Evolutionary conservation across 1,284 basidiomycete species (phyloP).

Genomic region (Apiotrichum sp.): DNA sequence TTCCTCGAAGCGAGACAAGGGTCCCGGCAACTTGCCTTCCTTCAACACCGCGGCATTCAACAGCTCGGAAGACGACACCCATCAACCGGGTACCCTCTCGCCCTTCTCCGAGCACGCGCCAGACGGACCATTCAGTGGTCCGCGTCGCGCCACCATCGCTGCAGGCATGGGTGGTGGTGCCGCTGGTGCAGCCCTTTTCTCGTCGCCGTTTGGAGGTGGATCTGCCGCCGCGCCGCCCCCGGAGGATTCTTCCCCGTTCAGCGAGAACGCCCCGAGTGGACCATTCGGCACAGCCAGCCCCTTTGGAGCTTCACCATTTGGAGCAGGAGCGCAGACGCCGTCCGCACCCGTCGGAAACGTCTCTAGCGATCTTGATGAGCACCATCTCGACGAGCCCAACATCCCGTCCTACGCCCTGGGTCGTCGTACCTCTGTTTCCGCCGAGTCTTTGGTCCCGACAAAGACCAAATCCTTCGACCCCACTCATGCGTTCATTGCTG

Average conservation of each 20-base stretch:
- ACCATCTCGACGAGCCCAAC: slow-evolving; percentile 24
- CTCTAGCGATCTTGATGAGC: slow-evolving; percentile 35
- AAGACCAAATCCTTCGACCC: slow-evolving; percentile 44
- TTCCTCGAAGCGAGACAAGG: slow-evolving; percentile 33
- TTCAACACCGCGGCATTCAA: slow-evolving; percentile 47
- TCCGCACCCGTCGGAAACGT: slow-evolving; percentile 51
- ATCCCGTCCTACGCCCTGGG: slow-evolving; percentile 65
- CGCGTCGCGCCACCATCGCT: slow-evolving; percentile 26
- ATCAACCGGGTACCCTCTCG: slow-evolving; percentile 42
- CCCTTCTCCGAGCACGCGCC: slow-evolving; percentile 45
- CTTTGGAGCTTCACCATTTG: slow-evolving; percentile 37
- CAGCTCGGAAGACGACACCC: slow-evolving; percentile 46
- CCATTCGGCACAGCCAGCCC: slow-evolving; percentile 8
- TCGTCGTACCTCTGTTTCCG: slow-evolving; percentile 87
- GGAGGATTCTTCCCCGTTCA: slow-evolving; percentile 23
- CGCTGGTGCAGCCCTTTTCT: slow-evolving; percentile 13
- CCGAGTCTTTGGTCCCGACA: slow-evolving; percentile 89
- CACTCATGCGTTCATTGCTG: slow-evolving; percentile 27
- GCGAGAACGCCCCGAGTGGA: slow-evolving; percentile 21
- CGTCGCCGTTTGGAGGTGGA: slow-evolving; percentile 26
- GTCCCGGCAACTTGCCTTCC: slow-evolving; percentile 68
- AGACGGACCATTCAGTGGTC: slow-evolving; percentile 39
- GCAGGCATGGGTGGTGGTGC: slow-evolving; percentile 9
- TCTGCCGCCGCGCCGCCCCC: neutral
- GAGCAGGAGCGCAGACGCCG: slow-evolving; percentile 49